Conservation (phyloP, 2,329 filamentous ascomycete genomes). For the Pestalotiopsis sp. region DNA sequence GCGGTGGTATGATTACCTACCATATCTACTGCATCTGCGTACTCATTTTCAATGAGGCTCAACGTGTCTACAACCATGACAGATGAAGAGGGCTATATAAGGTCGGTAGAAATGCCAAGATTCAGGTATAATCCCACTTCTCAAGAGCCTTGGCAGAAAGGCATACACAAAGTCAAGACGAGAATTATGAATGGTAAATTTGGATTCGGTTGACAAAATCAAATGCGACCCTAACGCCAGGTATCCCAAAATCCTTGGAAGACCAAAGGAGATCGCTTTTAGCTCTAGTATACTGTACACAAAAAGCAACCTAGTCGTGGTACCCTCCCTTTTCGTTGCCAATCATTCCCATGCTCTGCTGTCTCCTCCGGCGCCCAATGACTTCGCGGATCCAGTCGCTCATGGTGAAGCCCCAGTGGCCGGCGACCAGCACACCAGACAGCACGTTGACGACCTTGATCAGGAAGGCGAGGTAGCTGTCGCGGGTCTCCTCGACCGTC, state of each 20-base stretch:
- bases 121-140: no score
- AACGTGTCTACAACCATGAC: no score
- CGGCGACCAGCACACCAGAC: constrained; percentile 87
- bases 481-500: constrained; percentile 79
- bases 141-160: background rate
- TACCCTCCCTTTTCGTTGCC: constrained; percentile 44
- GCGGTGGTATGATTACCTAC: no score
- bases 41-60: no score
- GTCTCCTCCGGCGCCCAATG: constrained; percentile 48
- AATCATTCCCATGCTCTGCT: constrained; percentile 50
- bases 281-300: background rate
- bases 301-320: constrained; percentile 24
- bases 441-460: constrained; percentile 89
- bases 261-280: background rate
- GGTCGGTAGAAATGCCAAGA: no score
- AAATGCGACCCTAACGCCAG: constrained; percentile 1
- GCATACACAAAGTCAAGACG: background rate
- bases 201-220: background rate
- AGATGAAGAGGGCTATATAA: no score
- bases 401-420: constrained; percentile 90
- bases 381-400: constrained; percentile 71
- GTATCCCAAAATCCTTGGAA: background rate
- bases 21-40: no score
- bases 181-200: background rate
- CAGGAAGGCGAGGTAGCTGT: constrained; percentile 72